Evolutionary conservation across 2,329 filamentous ascomycete species (phyloP).

Genomic region (Orbilia blumenaviensis): DNA sequence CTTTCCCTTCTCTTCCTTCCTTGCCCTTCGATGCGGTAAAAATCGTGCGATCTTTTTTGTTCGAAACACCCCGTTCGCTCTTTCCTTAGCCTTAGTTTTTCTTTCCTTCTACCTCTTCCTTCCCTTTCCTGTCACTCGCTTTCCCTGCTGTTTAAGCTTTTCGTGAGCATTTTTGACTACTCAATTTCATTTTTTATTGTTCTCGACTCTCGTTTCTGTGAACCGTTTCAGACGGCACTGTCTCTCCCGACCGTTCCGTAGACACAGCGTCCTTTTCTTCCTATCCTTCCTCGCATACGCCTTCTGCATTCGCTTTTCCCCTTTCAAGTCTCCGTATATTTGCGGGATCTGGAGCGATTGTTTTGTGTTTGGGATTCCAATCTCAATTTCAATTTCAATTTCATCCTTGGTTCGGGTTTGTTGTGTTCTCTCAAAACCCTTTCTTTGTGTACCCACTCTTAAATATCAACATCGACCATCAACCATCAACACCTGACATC

Average conservation of each 20-base stretch:
- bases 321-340: not conserved
- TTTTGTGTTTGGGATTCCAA: constrained; percentile 20
- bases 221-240: constrained; percentile 26
- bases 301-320: not conserved
- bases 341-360: not conserved
- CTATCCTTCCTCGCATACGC: constrained; percentile 4
- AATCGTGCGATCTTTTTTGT: constrained; percentile 27
- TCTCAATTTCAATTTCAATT: constrained; percentile 24
- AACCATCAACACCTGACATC: not conserved
- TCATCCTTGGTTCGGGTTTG: constrained; percentile 8
- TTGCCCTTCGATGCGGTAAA: constrained; percentile 40
- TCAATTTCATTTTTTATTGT: constrained; percentile 5
- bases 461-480: not conserved
- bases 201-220: constrained; percentile 43
- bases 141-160: constrained; percentile 11
- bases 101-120: not conserved
- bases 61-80: not conserved
- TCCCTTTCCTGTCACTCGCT: constrained; percentile 30
- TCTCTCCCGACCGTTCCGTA: constrained; percentile 23
- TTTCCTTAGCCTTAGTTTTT: constrained; percentile 28
- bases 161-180: constrained; percentile 5
- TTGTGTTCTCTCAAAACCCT: not conserved
- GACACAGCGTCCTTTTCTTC: constrained; percentile 12
- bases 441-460: not conserved
- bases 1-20: constrained; percentile 26